Evolutionary conservation across 1,139 yeast genomes (phyloP), one percentile per base, ranked within the genome.

Genomic region (Fermentozyma sake): DNA sequence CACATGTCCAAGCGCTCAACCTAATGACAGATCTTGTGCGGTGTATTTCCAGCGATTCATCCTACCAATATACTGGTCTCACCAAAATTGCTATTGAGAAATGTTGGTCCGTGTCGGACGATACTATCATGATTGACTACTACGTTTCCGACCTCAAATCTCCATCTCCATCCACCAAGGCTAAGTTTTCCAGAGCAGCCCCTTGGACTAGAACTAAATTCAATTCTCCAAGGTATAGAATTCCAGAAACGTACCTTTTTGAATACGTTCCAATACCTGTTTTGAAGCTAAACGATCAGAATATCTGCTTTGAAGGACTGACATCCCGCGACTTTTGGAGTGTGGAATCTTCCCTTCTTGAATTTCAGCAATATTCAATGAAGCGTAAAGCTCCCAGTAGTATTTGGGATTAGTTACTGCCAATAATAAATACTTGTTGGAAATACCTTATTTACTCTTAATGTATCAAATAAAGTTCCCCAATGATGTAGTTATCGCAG

Each of bases 271-370:
- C n/a, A n/a, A n/a, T n/a, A n/a, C n/a, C n/a, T n/a, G n/a, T n/a
- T n/a, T n/a, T n/a, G n/a, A n/a, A n/a, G n/a, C n/a, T n/a, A n/a
- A n/a, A n/a, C n/a, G n/a, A n/a, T n/a, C n/a, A n/a, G n/a, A n/a
- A n/a, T n/a, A n/a, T n/a, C n/a, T n/a, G n/a, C n/a, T n/a, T n/a
- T n/a, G n/a, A n/a, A n/a, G n/a, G n/a, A n/a, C n/a, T n/a, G n/a
- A n/a, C n/a, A n/a, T n/a, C n/a, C n/a, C n/a, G n/a, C n/a, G n/a
- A 23, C 4, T 58, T 58, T 32, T 58, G 65, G 65, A 42, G 50
- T 22, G 42, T 39, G 12, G 63, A 59, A 33, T 20, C 50, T 2
- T 45, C 58, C 1, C 40, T 58, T 16, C 22, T 39, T n/a, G 67
- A 58, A 25, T 34, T 59, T 28, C 61, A 57, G 27, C 60, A 57